Percentiles rank a stretch among this genome's conserved stretches.
Evolutionary conservation across 495 filamentous ascomycete species (phyloP).

Genomic region (Amphirosellinia nigrospora): DNA sequence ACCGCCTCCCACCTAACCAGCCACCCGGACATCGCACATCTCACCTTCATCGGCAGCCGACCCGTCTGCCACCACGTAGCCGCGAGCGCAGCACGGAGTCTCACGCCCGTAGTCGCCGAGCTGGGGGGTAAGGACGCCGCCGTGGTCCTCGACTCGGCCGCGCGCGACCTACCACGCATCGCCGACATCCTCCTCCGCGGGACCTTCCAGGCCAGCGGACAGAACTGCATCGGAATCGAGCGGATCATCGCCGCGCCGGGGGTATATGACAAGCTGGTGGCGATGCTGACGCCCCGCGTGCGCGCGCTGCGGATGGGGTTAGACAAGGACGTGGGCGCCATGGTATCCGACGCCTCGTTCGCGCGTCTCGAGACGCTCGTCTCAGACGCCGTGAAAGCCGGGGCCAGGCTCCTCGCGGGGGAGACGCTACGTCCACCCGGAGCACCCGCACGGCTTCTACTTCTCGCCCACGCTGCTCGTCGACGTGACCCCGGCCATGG

Average conservation of each 20-base stretch:
- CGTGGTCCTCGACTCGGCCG: constrained; percentile 84
- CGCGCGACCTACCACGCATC: constrained; percentile 68
- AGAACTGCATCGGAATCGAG: constrained; percentile 98
- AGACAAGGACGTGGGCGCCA: constrained; percentile 80
- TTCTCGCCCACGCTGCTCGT: constrained; percentile 89
- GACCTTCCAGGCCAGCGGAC: constrained; percentile 93
- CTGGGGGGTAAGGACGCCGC: constrained; percentile 95
- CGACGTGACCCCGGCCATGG: constrained; percentile 78
- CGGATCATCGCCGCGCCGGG: constrained; percentile 81
- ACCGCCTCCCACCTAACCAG: constrained; percentile 83
- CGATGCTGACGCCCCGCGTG: constrained; percentile 73
- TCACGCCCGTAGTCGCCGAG: constrained; percentile 86
- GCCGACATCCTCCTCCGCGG: constrained; percentile 86
- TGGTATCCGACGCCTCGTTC: constrained; percentile 81
- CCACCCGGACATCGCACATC: constrained; percentile 80
- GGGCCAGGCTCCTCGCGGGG: constrained; percentile 88
- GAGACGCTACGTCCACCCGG: constrained; percentile 69
- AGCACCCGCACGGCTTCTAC: constrained; percentile 80
- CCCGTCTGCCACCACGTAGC: constrained; percentile 89
- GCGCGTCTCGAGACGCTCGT: constrained; percentile 72
- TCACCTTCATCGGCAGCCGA: constrained; percentile 97
- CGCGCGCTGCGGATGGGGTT: constrained; percentile 68
- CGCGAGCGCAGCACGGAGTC: constrained; percentile 77
- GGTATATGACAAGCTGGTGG: constrained; percentile 74
- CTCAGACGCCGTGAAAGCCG: constrained; percentile 73